Evolutionary conservation across 73 alveolate species (phyloP), one percentile per base, ranked within the genome.

Genomic region (Paramecium primaurelia): DNA sequence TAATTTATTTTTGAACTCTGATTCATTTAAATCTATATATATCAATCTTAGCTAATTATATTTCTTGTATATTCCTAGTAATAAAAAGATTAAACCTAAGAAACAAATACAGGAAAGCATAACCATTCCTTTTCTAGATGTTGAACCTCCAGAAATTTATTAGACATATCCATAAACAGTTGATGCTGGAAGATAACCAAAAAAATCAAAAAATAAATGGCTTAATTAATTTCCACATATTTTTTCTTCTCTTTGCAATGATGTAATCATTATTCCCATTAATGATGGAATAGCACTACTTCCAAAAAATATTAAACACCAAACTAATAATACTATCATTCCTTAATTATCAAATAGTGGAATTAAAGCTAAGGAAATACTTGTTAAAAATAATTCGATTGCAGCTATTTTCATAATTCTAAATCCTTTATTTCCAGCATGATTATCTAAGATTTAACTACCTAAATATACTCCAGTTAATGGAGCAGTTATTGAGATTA

Each of bases 131-230:
- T 20, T n/a, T 45, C 91, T 20, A 12, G 91, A 80, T 18, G 22
- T 42, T 14, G 22, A 26, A 44, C 77, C 77, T 10, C 77, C 91
- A 26, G 68, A 18, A 7, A 71, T 3, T 26, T 42, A 28, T 45
- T 71, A 71, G 8, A 71, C 91, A 71, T 95, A 59, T 16, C 99
- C 99, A 93, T 98, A 98, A 47, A 98, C 71, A 84, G 85, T 80
- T 0, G 99, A 99, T 8, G 99, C 95, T 36, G 99, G 99, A 28
- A 98, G 86, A 94, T 93, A 98, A 3, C 99, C 99, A 25, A 98
- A 86, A 16, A 98, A 83, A 87, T 98, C 97, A 71, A 97, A 96
- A 51, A 92, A 94, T 36, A 97, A 59, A 77, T 94, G 96, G 32
- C 99, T 97, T 40, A 97, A 77, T 37, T 99, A 97, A 93, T 98